These are phyloP conservation scores for Fonsecaea monophora DNA, from an alignment of 2,329 filamentous ascomycete species.

Conservation along the genomic window DNA sequence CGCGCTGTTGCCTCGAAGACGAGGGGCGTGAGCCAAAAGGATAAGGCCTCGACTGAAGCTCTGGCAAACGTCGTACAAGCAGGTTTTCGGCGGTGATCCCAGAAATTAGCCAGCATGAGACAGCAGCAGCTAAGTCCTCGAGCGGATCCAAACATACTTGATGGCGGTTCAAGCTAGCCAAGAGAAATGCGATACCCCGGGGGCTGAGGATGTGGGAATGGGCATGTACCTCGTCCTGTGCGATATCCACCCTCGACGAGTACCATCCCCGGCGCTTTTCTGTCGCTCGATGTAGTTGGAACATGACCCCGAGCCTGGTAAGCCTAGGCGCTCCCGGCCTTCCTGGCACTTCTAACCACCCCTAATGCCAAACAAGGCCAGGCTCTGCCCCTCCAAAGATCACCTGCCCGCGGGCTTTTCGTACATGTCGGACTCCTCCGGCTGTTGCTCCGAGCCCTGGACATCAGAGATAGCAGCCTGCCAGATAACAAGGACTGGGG, in stretches of 20 bases:
- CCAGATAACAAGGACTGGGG: too few species aligned
- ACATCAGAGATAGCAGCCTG: conserved; percentile 36
- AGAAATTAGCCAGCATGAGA: background rate
- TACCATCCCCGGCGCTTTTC: conserved; percentile 60
- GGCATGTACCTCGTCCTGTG: conserved; percentile 50
- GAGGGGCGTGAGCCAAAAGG: too few species aligned
- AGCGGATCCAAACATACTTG: background rate
- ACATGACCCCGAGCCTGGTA: too few species aligned
- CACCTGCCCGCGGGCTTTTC: too few species aligned
- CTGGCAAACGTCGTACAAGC: background rate
- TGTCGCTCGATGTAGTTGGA: conserved; percentile 63
- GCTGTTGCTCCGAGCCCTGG: conserved; percentile 46
- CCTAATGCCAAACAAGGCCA: too few species aligned
- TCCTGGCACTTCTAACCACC: too few species aligned
- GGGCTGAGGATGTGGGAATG: background rate
- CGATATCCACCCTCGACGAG: conserved; percentile 49
- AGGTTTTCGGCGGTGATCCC: background rate
- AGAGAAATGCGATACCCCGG: background rate
- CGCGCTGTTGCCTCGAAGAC: too few species aligned
- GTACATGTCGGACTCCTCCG: conserved; percentile 47
- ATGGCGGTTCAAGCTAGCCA: background rate
- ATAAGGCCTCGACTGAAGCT: background rate
- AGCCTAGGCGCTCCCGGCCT: too few species aligned
- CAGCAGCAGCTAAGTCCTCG: background rate
- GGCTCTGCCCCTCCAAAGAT: too few species aligned